Conservation (phyloP, 495 filamentous ascomycete genomes). For the Cetradonia linearis region DNA sequence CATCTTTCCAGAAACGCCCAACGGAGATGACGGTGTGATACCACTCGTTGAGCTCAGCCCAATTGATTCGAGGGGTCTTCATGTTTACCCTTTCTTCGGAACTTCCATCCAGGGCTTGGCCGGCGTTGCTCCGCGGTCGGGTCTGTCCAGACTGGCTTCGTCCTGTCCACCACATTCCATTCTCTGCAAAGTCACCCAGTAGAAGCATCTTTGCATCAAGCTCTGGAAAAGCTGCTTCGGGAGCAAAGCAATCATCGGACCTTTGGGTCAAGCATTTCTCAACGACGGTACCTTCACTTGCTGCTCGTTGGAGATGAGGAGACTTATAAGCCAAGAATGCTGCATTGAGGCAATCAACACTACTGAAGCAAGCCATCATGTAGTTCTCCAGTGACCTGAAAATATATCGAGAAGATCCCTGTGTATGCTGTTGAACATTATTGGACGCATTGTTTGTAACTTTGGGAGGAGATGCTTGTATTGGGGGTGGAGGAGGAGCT, state of each 20-base stretch:
- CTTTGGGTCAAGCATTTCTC: slow-evolving; percentile 16
- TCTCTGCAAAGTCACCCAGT: slow-evolving; percentile 71
- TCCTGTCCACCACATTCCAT: slow-evolving; percentile 76
- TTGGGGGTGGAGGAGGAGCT: slow-evolving; percentile 10
- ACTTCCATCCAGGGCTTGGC: slow-evolving; percentile 18
- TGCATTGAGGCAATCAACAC: slow-evolving; percentile 59
- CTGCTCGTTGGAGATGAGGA: slow-evolving; percentile 27
- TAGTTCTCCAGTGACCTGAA: slow-evolving; percentile 72
- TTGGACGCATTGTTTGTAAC: background rate
- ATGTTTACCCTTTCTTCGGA: slow-evolving; percentile 40
- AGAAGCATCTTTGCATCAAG: slow-evolving; percentile 71
- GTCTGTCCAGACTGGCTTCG: slow-evolving; percentile 17
- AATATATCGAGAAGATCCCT: slow-evolving; percentile 31
- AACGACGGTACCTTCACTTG: slow-evolving; percentile 33
- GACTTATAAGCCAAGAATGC: slow-evolving; percentile 51
- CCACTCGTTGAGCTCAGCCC: slow-evolving; percentile 62
- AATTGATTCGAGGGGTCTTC: slow-evolving; percentile 65
- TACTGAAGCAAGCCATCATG: slow-evolving; percentile 55
- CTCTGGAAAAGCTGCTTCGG: slow-evolving; percentile 36
- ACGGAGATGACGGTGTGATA: slow-evolving; percentile 61
- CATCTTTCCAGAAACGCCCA: slow-evolving; percentile 50
- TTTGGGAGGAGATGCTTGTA: background rate
- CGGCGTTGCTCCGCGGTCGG: slow-evolving; percentile 11
- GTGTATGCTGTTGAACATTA: background rate
- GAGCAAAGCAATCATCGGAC: slow-evolving; percentile 26